Evolutionary conservation across 1,139 yeast genomes (phyloP).

Genomic region (Zygotorulaspora mrakii): DNA sequence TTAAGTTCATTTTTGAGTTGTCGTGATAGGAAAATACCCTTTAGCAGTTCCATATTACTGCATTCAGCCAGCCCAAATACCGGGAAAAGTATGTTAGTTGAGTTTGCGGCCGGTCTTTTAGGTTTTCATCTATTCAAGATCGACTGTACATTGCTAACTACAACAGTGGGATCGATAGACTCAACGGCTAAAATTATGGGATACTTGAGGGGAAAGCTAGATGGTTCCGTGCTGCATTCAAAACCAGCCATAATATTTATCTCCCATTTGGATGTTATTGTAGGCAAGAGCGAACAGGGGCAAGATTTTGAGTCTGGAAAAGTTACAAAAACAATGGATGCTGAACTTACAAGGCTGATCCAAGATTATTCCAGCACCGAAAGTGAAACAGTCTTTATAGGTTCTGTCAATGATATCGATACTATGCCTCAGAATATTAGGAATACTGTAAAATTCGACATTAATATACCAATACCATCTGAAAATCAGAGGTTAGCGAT

Average conservation of each 20-base stretch:
- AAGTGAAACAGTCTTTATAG: conserved; percentile 51
- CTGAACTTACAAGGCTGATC: conserved; percentile 58
- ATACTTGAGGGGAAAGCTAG: conserved; percentile 68
- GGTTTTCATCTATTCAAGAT: conserved; percentile 70
- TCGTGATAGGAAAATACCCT: conserved; percentile 34
- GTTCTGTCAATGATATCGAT: conserved; percentile 72
- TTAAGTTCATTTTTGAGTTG: conserved; percentile 44
- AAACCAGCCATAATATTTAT: conserved; percentile 49
- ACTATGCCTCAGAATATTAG: conserved; percentile 63
- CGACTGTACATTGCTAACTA: conserved; percentile 54
- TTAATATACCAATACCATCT: conserved; percentile 70
- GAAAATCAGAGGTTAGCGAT: conserved; percentile 69
- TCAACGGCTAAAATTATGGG: conserved; percentile 82
- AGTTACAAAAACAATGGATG: conserved; percentile 49
- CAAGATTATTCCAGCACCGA: conserved; percentile 47
- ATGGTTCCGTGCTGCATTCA: conserved; percentile 46
- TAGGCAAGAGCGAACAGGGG: conserved; percentile 66
- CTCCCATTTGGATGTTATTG: conserved; percentile 71
- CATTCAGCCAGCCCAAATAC: conserved; percentile 70
- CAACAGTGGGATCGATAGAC: conserved; percentile 57
- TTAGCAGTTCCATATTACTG: conserved; percentile 63
- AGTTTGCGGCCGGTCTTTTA: conserved; percentile 50
- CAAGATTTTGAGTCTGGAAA: conserved; percentile 42
- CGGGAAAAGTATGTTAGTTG: conserved; percentile 69
- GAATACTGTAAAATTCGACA: conserved; percentile 70